Conservation (phyloP, 352 stramenopile species). For the Globisporangium splendens region DNA sequence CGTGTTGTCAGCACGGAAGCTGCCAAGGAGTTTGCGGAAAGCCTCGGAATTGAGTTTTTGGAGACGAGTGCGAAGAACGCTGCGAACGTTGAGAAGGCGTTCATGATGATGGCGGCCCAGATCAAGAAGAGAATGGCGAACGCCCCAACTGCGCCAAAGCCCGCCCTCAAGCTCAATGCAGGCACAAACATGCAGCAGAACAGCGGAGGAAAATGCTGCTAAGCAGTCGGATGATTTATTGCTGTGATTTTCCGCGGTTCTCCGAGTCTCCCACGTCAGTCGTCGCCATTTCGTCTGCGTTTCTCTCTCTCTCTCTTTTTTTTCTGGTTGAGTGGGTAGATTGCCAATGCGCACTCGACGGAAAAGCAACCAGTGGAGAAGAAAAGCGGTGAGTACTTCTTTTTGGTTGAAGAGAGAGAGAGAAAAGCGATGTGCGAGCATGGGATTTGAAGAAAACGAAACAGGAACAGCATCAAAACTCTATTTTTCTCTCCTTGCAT, state of each 20-base stretch:
- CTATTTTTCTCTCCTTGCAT: constrained; percentile 11
- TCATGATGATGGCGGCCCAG: constrained; percentile 92
- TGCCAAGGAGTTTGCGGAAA: constrained; percentile 90
- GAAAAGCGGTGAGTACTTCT: background rate
- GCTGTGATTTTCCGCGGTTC: constrained; percentile 16
- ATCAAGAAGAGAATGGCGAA: constrained; percentile 92
- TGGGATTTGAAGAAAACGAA: constrained; percentile 1
- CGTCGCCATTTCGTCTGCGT: constrained; percentile 12
- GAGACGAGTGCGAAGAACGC: constrained; percentile 89
- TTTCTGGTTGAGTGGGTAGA: constrained; percentile 13
- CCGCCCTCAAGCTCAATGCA: constrained; percentile 53
- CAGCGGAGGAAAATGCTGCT: constrained; percentile 81
- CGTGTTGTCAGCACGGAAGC: constrained; percentile 92
- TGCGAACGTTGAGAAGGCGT: constrained; percentile 89
- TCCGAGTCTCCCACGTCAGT: constrained; percentile 1
- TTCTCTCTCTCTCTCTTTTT: constrained; percentile 10
- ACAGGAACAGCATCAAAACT: constrained; percentile 4
- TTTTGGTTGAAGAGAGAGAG: constrained; percentile 2
- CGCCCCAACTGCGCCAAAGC: constrained; percentile 69
- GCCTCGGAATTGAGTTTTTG: constrained; percentile 84
- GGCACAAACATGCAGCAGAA: constrained; percentile 65
- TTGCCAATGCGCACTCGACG: constrained; percentile 8
- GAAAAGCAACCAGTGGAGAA: constrained; percentile 1
- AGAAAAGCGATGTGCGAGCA: background rate
- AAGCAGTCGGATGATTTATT: constrained; percentile 49